Base-by-base conservation (phyloP, 768 basidiomycete species). In the Suillus subalutaceus region DNA sequence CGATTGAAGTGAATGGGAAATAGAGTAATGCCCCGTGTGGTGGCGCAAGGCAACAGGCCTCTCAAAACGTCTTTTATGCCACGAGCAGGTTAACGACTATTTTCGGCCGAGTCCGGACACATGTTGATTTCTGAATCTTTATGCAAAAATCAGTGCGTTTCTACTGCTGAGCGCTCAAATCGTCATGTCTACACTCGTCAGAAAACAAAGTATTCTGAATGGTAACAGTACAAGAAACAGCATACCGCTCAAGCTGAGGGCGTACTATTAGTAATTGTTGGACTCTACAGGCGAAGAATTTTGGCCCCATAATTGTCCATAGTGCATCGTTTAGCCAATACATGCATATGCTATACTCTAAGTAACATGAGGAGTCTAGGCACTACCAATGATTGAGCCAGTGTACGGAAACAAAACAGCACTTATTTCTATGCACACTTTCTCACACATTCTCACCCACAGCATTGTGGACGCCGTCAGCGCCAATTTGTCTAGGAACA, bases 21-120 rank as follows among this genome's bases (percentile, higher is more conserved):
- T 12, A 23, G 26, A 30, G 4, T 32, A 3, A 18, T 32, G 59
- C 59, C 59, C 59, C 59, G 59, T 41, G 58, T 41, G 23, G 26
- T 41, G 40, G 40, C 40, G 58, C 38, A 59, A 40, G 58, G 38
- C 26, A 59, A 40, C 43, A 60, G 41, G 40, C 59, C 59, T 60
- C 38, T 60, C 38, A 32, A 60, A 43, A 12, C 58, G 40, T 41
- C 58, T 60, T 60, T 60, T 60, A 43, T 60, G 58, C 59, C 59
- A 60, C 59, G 59, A 43, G 59, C 26, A 30, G 40, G 41, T 18
- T 40, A 60, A 60, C 26, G 9, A 43, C 59, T 43, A 43, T 60
- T 58, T 60, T 60, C 43, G 41, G 57, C 38, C 3, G 18, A 32
- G 32, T 32, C 26, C 26, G 26, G 32, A 60, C 59, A 41, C 41